Conservation (phyloP, 1,139 yeast genomes). For the Entelexis sorbosivorans region DNA sequence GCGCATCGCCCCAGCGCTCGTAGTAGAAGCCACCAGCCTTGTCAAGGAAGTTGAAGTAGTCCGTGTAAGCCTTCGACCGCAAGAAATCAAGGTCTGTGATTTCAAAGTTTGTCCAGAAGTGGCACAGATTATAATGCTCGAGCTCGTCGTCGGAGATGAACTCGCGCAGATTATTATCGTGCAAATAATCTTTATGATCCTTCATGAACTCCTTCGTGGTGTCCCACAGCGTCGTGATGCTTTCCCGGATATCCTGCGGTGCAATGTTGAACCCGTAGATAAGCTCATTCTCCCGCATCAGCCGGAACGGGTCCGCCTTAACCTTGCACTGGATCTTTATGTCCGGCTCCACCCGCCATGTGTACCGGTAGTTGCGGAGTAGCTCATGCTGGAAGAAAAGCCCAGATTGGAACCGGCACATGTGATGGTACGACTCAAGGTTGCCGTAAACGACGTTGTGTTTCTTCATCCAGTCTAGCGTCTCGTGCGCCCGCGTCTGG, state of each 20-base stretch:
- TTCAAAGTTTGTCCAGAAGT: slow-evolving; percentile 91
- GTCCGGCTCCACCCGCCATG: slow-evolving; percentile 97
- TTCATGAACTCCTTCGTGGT: slow-evolving; percentile 58
- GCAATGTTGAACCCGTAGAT: slow-evolving; percentile 74
- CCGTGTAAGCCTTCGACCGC: slow-evolving; percentile 54
- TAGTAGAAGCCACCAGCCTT: slow-evolving; percentile 78
- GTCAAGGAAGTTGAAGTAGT: slow-evolving; percentile 64
- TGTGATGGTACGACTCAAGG: slow-evolving; percentile 59
- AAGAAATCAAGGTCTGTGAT: slow-evolving; percentile 69
- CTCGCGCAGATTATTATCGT: slow-evolving; percentile 50
- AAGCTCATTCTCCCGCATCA: slow-evolving; percentile 66
- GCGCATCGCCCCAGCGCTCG: slow-evolving; percentile 96
- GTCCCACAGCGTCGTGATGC: slow-evolving; percentile 75
- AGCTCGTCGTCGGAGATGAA: slow-evolving; percentile 63
- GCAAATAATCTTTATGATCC: slow-evolving; percentile 48
- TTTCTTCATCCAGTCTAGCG: slow-evolving; percentile 42
- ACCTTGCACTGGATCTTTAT: slow-evolving; percentile 71
- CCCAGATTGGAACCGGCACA: slow-evolving; percentile 92
- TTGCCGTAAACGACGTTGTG: slow-evolving; percentile 53
- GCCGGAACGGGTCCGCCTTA: slow-evolving; percentile 73
- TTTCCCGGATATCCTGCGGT: slow-evolving; percentile 69
- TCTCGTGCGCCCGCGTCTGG: slow-evolving; percentile 45
- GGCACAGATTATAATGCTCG: slow-evolving; percentile 63
- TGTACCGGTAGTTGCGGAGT: slow-evolving; percentile 65
- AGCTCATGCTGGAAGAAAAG: slow-evolving; percentile 76